A percentile compares a stretch with the other conserved stretches of the same genome.
phyloP scores from a whole-genome alignment of 352 stramenopile species.

The Phytophthora nicotianae region DNA sequence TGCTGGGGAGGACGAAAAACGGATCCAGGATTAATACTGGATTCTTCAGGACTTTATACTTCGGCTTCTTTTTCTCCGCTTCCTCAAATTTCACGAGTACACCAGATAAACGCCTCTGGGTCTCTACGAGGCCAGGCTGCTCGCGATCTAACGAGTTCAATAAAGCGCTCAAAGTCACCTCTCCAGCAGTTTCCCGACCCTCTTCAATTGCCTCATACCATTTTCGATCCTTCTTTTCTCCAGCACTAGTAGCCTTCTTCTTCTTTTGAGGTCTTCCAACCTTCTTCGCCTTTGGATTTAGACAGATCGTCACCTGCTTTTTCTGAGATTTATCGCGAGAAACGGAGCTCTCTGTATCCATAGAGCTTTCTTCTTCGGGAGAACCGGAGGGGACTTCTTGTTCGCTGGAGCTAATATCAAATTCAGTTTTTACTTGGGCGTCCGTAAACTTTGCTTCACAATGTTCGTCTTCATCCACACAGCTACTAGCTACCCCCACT shows the following conservation, averaged over 20 bases:
- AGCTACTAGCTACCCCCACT: too few species aligned
- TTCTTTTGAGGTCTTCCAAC: not conserved
- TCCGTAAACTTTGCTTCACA: too few species aligned
- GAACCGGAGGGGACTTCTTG: too few species aligned
- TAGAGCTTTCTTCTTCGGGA: too few species aligned
- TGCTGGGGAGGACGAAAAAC: conserved; percentile 12
- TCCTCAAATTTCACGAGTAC: conserved; percentile 7
- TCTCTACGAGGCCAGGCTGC: conserved; percentile 4
- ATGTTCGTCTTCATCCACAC: too few species aligned
- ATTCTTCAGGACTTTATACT: conserved; percentile 22
- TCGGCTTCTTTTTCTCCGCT: conserved; percentile 5
- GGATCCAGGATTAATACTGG: conserved; percentile 16
- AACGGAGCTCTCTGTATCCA: too few species aligned
- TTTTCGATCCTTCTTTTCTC: conserved; percentile 1
- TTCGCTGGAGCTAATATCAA: too few species aligned
- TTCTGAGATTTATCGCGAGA: too few species aligned
- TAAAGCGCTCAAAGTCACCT: conserved; percentile 13
- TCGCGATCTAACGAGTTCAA: not conserved
- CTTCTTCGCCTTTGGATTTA: too few species aligned
- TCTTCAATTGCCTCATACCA: conserved; percentile 1
- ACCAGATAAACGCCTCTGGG: not conserved
- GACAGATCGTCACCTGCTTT: too few species aligned
- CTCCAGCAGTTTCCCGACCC: not conserved
- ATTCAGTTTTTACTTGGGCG: too few species aligned
- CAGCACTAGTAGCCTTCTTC: not conserved